A percentile compares a stretch with the other conserved stretches of the same genome.
These are phyloP conservation scores for Candida nanaspora DNA, from an alignment of 805 yeast species.

Conservation along the genomic window DNA sequence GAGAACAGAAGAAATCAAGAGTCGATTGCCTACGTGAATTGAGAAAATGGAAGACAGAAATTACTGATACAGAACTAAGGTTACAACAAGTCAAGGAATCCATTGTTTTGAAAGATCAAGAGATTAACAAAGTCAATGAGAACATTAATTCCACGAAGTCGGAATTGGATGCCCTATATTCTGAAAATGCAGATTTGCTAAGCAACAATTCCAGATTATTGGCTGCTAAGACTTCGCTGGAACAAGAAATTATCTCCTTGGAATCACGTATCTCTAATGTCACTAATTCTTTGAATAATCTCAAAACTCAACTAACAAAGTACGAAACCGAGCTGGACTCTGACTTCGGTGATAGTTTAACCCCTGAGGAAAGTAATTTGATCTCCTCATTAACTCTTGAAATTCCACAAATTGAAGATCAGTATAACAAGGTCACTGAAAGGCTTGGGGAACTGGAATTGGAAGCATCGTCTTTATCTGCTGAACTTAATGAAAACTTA, in stretches of 20 bases:
- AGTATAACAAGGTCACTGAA: constrained; percentile 33
- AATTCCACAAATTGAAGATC: constrained; percentile 31
- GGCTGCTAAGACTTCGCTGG: constrained; percentile 32
- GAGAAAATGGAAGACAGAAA: constrained; percentile 43
- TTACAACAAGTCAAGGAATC: constrained; percentile 30
- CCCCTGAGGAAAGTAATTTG: constrained; percentile 38
- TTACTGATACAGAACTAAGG: constrained; percentile 31
- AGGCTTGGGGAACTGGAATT: constrained; percentile 39
- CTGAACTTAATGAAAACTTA: constrained; percentile 53
- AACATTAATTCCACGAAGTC: constrained; percentile 28
- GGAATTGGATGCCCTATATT: constrained; percentile 36
- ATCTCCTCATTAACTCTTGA: constrained; percentile 28
- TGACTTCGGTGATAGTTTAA: constrained; percentile 46
- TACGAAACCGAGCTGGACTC: constrained; percentile 43
- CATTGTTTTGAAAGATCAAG: constrained; percentile 40
- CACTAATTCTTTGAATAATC: constrained; percentile 25
- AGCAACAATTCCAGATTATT: constrained; percentile 34
- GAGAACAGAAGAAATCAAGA: constrained; percentile 61
- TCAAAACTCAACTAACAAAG: constrained; percentile 33
- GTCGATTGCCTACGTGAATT: constrained; percentile 61
- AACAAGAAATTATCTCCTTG: constrained; percentile 35
- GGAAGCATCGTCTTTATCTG: constrained; percentile 36
- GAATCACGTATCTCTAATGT: constrained; percentile 29
- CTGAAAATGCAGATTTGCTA: constrained; percentile 34
- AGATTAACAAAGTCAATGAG: constrained; percentile 44